Evolutionary conservation across 495 filamentous ascomycete genomes (phyloP), one percentile per base, ranked within the genome.

Genomic region (Annulohypoxylon nitens): DNA sequence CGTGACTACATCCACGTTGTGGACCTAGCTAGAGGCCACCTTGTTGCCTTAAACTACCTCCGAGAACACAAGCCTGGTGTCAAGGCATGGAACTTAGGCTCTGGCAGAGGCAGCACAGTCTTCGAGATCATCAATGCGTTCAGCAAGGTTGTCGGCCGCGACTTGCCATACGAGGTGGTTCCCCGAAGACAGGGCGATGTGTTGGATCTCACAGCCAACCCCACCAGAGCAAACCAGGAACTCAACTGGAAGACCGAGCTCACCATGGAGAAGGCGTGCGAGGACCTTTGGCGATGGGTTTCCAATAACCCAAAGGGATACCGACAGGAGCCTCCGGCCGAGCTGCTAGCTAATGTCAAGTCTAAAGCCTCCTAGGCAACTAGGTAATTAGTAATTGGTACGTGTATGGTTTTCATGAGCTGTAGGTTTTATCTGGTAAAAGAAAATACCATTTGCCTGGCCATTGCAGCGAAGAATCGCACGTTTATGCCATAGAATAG

Each of bases 111-210:
- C 69, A 94, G 91, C 81, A 98, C 97, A 10, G 96, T 99, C 37
- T 95, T 93, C 81, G 94, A 99, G 78, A 99, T 99, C 88, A 91
- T 99, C 88, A 92, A 93, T 63, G 93, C 97, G 67, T 99, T 99
- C 85, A 93, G 90, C 78, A 82, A 87, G 39, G 93, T 93, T 36
- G 93, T 97, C 30, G 95, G 96, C 61, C 89, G 88, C 45, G 89
- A 95, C 64, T 86, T 98, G 20, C 89, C 93, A 33, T 98, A 97
- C 83, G 87, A 97, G 78, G 92, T 97, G 43, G 94, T 91, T 8
- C 90, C 86, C 23, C 88, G 97, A 73, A 88, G 96, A 78, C 88
- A 89, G 54, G 96, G 96, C 55, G 96, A 99, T 78, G 96, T 99
- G 25, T 83, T 99, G 50, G 92, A 99, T 85, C 88, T 99, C 16